Conservation (phyloP, 768 basidiomycete genomes). For the Stropharia rugosoannulata region DNA sequence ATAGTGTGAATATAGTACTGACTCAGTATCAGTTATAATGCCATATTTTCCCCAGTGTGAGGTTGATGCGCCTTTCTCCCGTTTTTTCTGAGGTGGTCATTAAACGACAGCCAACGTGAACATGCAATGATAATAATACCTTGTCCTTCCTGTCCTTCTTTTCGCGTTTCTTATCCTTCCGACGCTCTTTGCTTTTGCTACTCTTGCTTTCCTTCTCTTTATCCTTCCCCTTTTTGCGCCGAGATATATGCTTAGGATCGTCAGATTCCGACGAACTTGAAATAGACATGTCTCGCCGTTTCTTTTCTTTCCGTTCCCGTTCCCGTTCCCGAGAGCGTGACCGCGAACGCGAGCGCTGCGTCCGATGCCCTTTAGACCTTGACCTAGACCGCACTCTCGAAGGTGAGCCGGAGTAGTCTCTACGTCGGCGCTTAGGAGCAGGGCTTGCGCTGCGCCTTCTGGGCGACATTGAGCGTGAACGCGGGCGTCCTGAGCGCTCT, state of each 20-base stretch:
- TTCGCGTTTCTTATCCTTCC: conserved; percentile 54
- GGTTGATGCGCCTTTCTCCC: conserved; percentile 51
- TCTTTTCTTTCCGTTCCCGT: conserved; percentile 22
- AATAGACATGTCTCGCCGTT: conserved; percentile 29
- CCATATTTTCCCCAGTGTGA: conserved; percentile 92
- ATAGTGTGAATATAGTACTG: conserved; percentile 34
- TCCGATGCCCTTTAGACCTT: conserved; percentile 23
- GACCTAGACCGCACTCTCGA: conserved; percentile 33
- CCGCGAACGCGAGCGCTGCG: conserved; percentile 20
- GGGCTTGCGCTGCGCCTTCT: conserved; percentile 32
- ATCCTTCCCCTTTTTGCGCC: conserved; percentile 44
- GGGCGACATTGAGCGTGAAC: conserved; percentile 24
- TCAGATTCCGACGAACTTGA: conserved; percentile 41
- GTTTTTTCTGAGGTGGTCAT: conserved; percentile 37
- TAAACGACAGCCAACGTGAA: background rate
- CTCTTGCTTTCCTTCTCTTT: conserved; percentile 50
- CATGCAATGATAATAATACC: conserved; percentile 25
- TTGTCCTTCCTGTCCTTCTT: conserved; percentile 74
- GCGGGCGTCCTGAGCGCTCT: conserved; percentile 21
- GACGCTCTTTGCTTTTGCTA: conserved; percentile 41
- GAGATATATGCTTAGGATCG: conserved; percentile 37
- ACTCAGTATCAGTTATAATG: conserved; percentile 85
- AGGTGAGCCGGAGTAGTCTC: conserved; percentile 18
- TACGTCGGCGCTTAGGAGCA: conserved; percentile 27
- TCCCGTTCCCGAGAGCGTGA: conserved; percentile 29